A percentile compares a stretch with the other conserved stretches of the same genome.
Evolutionary conservation across 306 rosid genomes (phyloP).

Genomic region (Casuarina glauca): DNA sequence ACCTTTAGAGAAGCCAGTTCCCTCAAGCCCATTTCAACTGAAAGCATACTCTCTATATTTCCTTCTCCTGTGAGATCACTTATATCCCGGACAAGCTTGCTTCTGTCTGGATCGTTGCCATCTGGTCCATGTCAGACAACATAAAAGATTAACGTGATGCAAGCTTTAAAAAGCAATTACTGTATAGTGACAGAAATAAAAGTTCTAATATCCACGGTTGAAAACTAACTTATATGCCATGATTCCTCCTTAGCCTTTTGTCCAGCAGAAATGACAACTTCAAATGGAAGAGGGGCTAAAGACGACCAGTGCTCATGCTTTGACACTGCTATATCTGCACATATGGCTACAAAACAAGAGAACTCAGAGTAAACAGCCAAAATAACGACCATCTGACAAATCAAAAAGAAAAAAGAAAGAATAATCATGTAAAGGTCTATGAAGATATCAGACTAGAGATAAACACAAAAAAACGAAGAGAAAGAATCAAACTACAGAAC

Average conservation of each 20-base stretch:
- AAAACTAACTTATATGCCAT: slow-evolving; percentile 56
- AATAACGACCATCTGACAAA: neutral
- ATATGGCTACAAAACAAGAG: slow-evolving; percentile 60
- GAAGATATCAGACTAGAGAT: neutral
- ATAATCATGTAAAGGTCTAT: neutral
- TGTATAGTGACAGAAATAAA: neutral
- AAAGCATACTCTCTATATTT: slow-evolving; percentile 95
- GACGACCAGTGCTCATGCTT: slow-evolving; percentile 95
- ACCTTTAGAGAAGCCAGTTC: slow-evolving; percentile 88
- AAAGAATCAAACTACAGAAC: neutral
- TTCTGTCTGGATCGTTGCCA: slow-evolving; percentile 64
- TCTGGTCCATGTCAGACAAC: slow-evolving; percentile 45
- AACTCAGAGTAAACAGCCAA: slow-evolving; percentile 4
- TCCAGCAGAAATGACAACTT: slow-evolving; percentile 90
- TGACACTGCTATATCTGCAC: slow-evolving; percentile 74
- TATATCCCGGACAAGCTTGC: slow-evolving; percentile 64
- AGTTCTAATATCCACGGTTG: neutral
- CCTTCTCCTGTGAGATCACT: slow-evolving; percentile 92
- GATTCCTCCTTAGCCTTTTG: slow-evolving; percentile 98
- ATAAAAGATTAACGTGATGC: neutral
- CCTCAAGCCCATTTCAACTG: slow-evolving; percentile 91
- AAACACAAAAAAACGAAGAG: neutral
- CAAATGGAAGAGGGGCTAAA: slow-evolving; percentile 93
- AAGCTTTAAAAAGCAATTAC: neutral
- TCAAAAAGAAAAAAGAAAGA: neutral